Base-by-base conservation (phyloP, 352 stramenopile species). In the Phytophthora pluvialis region DNA sequence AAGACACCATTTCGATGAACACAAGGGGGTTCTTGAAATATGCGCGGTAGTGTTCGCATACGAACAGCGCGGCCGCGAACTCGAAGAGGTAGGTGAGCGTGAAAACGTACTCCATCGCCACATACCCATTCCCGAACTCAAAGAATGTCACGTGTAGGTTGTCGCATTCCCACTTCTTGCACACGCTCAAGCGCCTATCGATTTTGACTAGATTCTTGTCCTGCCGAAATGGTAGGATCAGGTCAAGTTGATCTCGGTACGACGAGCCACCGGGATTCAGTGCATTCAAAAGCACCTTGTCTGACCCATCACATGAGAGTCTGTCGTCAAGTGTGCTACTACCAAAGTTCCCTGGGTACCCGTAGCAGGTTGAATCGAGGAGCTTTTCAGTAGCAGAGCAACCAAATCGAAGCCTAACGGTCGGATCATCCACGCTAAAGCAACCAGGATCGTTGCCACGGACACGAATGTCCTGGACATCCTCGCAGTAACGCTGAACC, bases 141-240 rank as follows among this genome's bases (percentile, higher is more conserved):
- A 93, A 71, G 50, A 90, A 93, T 3, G 78, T 83, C 55, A 90
- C 80, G 63, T 93, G 81, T 4, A 73, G 46, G 49, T 90, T 89
- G 63, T 93, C 80, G 60, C 83, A 93, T 61, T 93, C 76, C 78
- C 80, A 90, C 50, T 85, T 83, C 54, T 89, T 88, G 70, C 83
- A 93, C 28, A 91, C 81, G 5, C 75, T 80, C 10, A 81, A 25
- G 16, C 70, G 67, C 13, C 76, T 66, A 44, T 90, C 72, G 1
- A 7, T 28, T 8, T 70, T 48, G 2, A 64, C 55, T 4, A 91
- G 73, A n/a, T 81, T 67, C 15, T 63, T 71, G 58, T 85, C 70
- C 0, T 65, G 52, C 5, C 83, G 70, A 48, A 93, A 93, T 4
- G 83, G 83, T 25, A 79, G 39, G 13, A 90, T 50, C 16, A 83